These are phyloP conservation scores for Fonsecaea erecta DNA, from an alignment of 2,329 filamentous ascomycete species.

Conservation along the genomic window DNA sequence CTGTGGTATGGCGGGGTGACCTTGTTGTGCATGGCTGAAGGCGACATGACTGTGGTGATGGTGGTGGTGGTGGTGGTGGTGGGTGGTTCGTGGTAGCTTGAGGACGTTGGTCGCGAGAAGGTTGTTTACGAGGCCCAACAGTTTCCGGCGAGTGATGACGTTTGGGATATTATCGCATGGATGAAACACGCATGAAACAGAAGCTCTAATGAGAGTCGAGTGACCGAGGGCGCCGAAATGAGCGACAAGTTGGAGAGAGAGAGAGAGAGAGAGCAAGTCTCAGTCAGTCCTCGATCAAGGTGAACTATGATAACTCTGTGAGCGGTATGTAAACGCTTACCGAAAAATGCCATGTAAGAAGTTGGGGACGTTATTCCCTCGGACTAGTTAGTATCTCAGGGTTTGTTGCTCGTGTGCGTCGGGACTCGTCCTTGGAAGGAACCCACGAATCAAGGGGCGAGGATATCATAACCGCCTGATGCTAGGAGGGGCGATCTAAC, in stretches of 20 bases:
- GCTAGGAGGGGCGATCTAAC: slow-evolving; percentile 3
- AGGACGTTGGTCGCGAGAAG: background rate
- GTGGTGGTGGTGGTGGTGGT: slow-evolving; percentile 11
- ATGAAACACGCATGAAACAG: slow-evolving; percentile 27
- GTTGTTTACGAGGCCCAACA: slow-evolving; percentile 22
- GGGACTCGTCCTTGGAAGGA: slow-evolving; percentile 16
- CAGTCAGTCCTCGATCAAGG: background rate
- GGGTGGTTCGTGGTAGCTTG: no score
- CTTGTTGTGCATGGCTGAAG: slow-evolving; percentile 34
- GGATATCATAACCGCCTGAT: slow-evolving; percentile 12
- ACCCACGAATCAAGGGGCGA: slow-evolving; percentile 13
- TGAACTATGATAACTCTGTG: background rate
- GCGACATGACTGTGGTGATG: slow-evolving; percentile 36
- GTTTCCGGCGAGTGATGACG: slow-evolving; percentile 17
- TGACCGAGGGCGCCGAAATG: slow-evolving; percentile 9
- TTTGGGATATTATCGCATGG: slow-evolving; percentile 19
- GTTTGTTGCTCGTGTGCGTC: slow-evolving; percentile 16
- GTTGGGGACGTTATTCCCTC: background rate
- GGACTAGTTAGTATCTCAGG: background rate
- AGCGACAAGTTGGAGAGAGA: slow-evolving; percentile 12
- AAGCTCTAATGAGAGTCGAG: slow-evolving; percentile 7
- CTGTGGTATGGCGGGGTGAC: slow-evolving; percentile 44
- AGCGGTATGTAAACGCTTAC: background rate
- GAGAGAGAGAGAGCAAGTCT: background rate
- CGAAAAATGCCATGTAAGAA: slow-evolving; percentile 3